Conservation (phyloP, 805 yeast genomes). For the Yarrowia keelungensis region DNA sequence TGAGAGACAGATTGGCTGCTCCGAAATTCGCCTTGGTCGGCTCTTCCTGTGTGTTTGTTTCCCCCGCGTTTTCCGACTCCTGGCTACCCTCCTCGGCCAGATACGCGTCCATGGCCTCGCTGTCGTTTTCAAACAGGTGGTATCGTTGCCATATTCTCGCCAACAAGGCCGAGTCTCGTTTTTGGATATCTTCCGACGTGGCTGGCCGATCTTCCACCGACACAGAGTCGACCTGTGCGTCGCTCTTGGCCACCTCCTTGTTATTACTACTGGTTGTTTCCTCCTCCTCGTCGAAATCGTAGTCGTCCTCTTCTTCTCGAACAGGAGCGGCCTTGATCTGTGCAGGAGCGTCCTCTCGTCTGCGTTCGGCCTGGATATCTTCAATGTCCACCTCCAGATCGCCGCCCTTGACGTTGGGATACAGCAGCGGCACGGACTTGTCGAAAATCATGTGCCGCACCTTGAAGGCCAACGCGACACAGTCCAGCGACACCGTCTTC, state of each 20-base stretch:
- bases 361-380: slow-evolving; percentile 10
- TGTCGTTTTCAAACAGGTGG: slow-evolving; percentile 71
- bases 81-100: slow-evolving; percentile 70
- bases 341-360: slow-evolving; percentile 1
- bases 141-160: slow-evolving; percentile 63
- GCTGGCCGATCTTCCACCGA: slow-evolving; percentile 34
- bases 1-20: slow-evolving; percentile 77
- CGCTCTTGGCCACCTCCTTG: slow-evolving; percentile 37
- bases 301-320: slow-evolving; percentile 50
- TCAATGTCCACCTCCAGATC: slow-evolving; percentile 31
- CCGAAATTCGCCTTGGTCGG: slow-evolving; percentile 58
- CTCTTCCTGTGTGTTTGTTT: slow-evolving; percentile 27
- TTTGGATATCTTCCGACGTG: slow-evolving; percentile 40
- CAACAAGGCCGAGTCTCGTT: slow-evolving; percentile 41
- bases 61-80: slow-evolving; percentile 40
- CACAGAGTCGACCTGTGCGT: slow-evolving; percentile 7
- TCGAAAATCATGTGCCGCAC: slow-evolving; percentile 55
- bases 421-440: slow-evolving; percentile 46
- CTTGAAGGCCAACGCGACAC: slow-evolving; percentile 50
- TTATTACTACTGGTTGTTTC: slow-evolving; percentile 42
- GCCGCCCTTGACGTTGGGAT: slow-evolving; percentile 42
- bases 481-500: slow-evolving; percentile 45
- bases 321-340: slow-evolving; percentile 26
- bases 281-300: slow-evolving; percentile 54
- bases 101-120: slow-evolving; percentile 76